Conservation (phyloP, 2,329 filamentous ascomycete genomes). For the Nemania sp. region DNA sequence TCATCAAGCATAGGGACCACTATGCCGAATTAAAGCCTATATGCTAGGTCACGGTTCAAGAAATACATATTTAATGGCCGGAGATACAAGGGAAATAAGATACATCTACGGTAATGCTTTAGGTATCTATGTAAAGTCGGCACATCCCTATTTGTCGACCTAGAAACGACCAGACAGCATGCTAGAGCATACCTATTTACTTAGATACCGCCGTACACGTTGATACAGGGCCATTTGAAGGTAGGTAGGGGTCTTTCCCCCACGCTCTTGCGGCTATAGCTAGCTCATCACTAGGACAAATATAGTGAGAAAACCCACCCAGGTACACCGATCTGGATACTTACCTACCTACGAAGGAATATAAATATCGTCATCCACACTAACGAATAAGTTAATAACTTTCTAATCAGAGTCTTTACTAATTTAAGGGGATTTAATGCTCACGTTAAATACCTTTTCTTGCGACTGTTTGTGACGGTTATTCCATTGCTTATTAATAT, state of each 20-base stretch:
- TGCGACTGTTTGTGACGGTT: no score
- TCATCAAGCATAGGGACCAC: neutral
- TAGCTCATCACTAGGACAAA: neutral
- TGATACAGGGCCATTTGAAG: neutral
- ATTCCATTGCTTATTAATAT: neutral
- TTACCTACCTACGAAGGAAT: no score
- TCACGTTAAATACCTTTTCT: no score
- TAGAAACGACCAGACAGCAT: slow-evolving; percentile 2
- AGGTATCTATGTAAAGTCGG: neutral
- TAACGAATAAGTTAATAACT: no score
- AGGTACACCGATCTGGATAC: neutral
- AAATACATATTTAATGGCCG: neutral
- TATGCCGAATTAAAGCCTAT: neutral
- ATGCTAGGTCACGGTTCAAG: neutral
- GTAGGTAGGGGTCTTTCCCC: neutral
- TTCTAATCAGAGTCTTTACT: no score
- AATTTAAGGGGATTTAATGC: no score
- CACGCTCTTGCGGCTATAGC: neutral
- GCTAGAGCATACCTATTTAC: neutral
- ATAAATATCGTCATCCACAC: no score
- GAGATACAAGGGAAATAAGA: neutral
- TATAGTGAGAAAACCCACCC: neutral
- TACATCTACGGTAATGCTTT: neutral
- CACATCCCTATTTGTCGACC: neutral
- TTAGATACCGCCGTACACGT: neutral